These are phyloP conservation scores for Plectranthus barbatus DNA, from an alignment of 257 asterid species.

Conservation along the genomic window DNA sequence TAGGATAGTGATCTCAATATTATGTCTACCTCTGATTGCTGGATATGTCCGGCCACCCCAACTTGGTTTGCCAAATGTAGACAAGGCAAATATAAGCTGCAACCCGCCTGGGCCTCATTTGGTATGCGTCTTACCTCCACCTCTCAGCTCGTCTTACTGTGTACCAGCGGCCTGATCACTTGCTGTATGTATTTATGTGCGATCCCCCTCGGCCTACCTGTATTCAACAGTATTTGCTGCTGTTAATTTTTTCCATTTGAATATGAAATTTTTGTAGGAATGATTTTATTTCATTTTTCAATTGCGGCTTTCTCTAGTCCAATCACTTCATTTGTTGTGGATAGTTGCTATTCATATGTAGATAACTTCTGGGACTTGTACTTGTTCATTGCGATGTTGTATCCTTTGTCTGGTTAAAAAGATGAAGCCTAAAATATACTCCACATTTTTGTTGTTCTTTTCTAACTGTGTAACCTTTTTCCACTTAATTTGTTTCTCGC, in stretches of 20 bases:
- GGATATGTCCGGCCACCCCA: constrained; percentile 96
- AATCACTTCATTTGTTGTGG: constrained; percentile 15
- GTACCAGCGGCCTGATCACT: constrained; percentile 52
- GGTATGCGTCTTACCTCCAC: constrained; percentile 86
- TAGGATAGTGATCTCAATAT: constrained; percentile 59
- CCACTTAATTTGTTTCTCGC: too few species aligned
- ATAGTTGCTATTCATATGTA: constrained; percentile 24
- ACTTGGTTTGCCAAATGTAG: constrained; percentile 66
- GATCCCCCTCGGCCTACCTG: not conserved
- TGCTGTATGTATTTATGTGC: too few species aligned
- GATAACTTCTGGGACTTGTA: constrained; percentile 14
- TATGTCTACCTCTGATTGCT: constrained; percentile 86
- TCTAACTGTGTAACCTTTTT: too few species aligned
- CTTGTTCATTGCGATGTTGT: not conserved
- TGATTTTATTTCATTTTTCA: not conserved
- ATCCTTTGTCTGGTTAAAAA: not conserved
- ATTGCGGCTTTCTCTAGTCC: not conserved
- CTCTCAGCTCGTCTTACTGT: constrained; percentile 90
- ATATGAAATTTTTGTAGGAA: constrained; percentile 17
- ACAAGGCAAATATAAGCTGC: constrained; percentile 69
- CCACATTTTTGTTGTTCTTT: too few species aligned
- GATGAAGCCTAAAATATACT: not conserved
- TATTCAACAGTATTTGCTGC: not conserved
- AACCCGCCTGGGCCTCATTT: constrained; percentile 94
- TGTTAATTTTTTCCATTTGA: not conserved